phyloP scores from a whole-genome alignment of 805 yeast species.

The Ogataea minuta region DNA sequence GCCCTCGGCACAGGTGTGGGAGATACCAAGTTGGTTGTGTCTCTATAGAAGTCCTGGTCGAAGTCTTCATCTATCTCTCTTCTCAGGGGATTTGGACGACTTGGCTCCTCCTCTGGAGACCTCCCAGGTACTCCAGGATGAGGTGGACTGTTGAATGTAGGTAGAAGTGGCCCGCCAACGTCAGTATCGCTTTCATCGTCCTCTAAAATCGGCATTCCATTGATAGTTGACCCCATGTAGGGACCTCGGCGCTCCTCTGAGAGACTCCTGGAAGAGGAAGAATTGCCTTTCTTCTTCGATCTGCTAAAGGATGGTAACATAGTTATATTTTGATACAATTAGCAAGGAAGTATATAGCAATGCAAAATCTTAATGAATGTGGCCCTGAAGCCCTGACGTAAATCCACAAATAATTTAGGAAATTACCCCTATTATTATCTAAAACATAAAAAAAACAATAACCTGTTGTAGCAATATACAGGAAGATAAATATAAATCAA shows the following conservation, averaged over 20 bases:
- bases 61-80: constrained; percentile 34
- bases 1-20: constrained; percentile 8
- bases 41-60: constrained; percentile 30
- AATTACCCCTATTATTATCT: not conserved
- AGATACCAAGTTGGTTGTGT: constrained; percentile 12
- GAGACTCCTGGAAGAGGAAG: not conserved
- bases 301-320: constrained; percentile 6
- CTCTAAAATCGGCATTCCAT: constrained; percentile 30
- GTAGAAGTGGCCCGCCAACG: constrained; percentile 26
- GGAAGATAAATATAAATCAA: constrained; percentile 18
- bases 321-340: not conserved
- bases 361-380: no score
- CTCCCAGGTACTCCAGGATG: not conserved
- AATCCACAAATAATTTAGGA: not conserved
- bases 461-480: constrained; percentile 20
- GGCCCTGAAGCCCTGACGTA: constrained; percentile 1
- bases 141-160: constrained; percentile 19
- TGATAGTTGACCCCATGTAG: constrained; percentile 18
- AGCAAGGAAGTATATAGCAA: not conserved
- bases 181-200: constrained; percentile 32
- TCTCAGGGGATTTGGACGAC: constrained; percentile 7
- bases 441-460: constrained; percentile 1
- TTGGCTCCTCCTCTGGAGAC: not conserved
- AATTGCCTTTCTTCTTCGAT: constrained; percentile 1
- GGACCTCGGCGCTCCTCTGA: constrained; percentile 3